Evolutionary conservation across 257 asterid species (phyloP), one percentile per base, ranked within the genome.

Genomic region (Solanum raphanifolium): DNA sequence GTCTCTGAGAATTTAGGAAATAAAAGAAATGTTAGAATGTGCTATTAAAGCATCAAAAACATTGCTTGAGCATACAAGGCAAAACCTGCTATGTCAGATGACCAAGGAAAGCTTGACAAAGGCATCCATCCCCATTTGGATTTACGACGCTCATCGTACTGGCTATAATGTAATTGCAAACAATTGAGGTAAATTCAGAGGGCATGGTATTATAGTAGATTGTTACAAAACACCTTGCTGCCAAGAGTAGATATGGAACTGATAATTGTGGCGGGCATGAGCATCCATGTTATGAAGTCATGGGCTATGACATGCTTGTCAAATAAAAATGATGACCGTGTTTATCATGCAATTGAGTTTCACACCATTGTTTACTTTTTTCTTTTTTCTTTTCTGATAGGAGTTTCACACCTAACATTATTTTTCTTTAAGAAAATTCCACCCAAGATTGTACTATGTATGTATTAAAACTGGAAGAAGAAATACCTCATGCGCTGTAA

Each of bases 81-180:
- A 91, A 83, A 96, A 96, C 99, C 98, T 93, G 97, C 92, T 76
- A 95, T 86, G 62, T 41, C 34, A 76, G 95, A 90, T 36, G 96
- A 94, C 94, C 95, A 91, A 73, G 98, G 98, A 87, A 93, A 94
- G 90, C 96, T 46, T 52, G 94, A 66, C 85, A 90, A 86, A 60
- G 98, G 98, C 93, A 93, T 94, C 86, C 95, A 89, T 76, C 90
- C 93, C 92, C 90, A 92, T 91, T 89, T 89, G 48, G 95, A 86
- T 39, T 82, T 71, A 20, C 89, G 3, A 6, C 99, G 98, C 83
- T 93, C 93, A 8, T 91, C 85, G 81, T 93, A 87, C 79, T 38
- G 60, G 91, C 99, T 95, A 91, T 86, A 66, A 87, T 58, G 81
- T n/a, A 85, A 68, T 72, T 41, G 87, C 78, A 58, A 89, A 73